phyloP scores from a whole-genome alignment of 2,329 filamentous ascomycete genomes.

The Colletotrichum chlorophyti region DNA sequence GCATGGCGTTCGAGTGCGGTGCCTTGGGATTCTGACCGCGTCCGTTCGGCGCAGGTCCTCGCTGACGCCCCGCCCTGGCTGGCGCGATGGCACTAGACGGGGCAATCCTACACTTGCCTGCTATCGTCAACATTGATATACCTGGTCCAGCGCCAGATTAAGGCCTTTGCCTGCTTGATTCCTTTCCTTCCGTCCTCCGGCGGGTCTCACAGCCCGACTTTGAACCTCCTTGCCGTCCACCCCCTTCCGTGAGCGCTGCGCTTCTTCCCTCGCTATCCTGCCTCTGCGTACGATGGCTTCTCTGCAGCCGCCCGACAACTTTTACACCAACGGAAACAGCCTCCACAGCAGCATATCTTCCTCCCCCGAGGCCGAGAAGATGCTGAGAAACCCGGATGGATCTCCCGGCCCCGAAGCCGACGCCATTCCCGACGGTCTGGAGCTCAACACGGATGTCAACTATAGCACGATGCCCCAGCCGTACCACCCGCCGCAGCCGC shows the following conservation, averaged over 20 bases:
- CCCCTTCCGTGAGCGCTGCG: not conserved
- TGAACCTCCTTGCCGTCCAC: not conserved
- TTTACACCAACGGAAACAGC: constrained; percentile 3
- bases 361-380: constrained; percentile 22
- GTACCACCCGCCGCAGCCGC: constrained; percentile 1
- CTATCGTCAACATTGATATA: too few species aligned
- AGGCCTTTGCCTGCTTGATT: too few species aligned
- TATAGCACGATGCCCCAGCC: constrained; percentile 18
- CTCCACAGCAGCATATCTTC: not conserved
- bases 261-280: not conserved
- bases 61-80: not conserved
- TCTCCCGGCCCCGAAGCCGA: constrained; percentile 4
- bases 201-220: too few species aligned
- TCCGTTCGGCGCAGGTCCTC: constrained; percentile 2
- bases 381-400: constrained; percentile 19
- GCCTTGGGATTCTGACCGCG: not conserved
- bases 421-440: constrained; percentile 19
- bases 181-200: too few species aligned
- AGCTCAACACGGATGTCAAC: constrained; percentile 3
- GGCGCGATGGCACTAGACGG: constrained; percentile 3
- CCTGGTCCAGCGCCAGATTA: too few species aligned
- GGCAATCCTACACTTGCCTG: not conserved
- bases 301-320: constrained; percentile 13
- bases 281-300: constrained; percentile 1
- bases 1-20: not conserved